Percentiles rank a stretch among this genome's conserved stretches.
These are phyloP conservation scores for Eucalyptus tenuipes DNA, from an alignment of 345 rosid genomes.

Conservation along the genomic window DNA sequence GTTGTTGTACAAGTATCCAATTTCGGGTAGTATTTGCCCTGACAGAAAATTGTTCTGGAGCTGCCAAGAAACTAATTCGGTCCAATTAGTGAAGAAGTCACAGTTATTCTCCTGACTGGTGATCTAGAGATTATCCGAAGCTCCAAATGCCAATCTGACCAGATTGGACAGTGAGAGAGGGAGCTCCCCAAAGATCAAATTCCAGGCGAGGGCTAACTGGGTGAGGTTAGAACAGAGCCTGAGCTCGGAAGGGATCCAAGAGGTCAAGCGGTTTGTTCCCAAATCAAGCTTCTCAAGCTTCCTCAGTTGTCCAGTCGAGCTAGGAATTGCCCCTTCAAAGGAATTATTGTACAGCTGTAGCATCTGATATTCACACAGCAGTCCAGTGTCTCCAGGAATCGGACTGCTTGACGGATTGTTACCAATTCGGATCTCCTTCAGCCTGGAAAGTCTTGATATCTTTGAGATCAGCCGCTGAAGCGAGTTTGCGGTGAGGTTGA, in stretches of 20 bases:
- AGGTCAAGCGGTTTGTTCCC: conserved; percentile 18
- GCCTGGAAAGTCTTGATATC: no score
- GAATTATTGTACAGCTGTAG: conserved; percentile 25
- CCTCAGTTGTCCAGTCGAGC: conserved; percentile 33
- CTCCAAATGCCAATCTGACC: conserved; percentile 17
- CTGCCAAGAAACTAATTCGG: conserved; percentile 26
- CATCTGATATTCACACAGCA: conserved; percentile 13
- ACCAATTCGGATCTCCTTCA: conserved; percentile 7
- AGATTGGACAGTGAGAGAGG: neutral
- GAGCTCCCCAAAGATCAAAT: conserved; percentile 29
- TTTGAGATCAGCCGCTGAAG: no score
- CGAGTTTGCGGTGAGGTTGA: neutral
- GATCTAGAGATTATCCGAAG: conserved; percentile 29
- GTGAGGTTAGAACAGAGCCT: conserved; percentile 40
- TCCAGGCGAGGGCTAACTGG: conserved; percentile 32
- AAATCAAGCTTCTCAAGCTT: conserved; percentile 27
- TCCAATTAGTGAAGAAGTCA: conserved; percentile 33
- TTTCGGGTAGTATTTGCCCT: conserved; percentile 30
- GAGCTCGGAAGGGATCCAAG: conserved; percentile 39
- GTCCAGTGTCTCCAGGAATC: conserved; percentile 25
- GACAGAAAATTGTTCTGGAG: conserved; percentile 32
- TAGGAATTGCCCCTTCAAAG: conserved; percentile 33
- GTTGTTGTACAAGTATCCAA: conserved; percentile 38
- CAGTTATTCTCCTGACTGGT: conserved; percentile 26
- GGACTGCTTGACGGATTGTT: conserved; percentile 22